Evolutionary conservation across 2,329 filamentous ascomycete genomes (phyloP), one percentile per base, ranked within the genome.

Genomic region (Lasiodiplodia hormozganensis): DNA sequence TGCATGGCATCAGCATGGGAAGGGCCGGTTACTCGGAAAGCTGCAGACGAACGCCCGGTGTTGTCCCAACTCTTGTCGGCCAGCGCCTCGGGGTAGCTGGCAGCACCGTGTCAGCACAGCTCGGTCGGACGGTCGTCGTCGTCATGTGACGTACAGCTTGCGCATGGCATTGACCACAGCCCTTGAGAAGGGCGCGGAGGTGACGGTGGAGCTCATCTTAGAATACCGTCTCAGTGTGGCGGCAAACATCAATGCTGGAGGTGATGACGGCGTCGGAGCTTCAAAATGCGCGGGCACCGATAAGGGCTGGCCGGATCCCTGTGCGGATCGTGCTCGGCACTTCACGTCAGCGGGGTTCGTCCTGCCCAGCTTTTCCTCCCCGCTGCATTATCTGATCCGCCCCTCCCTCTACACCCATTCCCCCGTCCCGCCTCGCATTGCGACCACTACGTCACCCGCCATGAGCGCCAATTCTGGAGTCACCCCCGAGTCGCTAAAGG

Each of bases 51-150:
- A 88, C 87, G 79, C 67, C 96, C 96, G n/a, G 96, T 97, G 76
- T 99, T 99, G 79, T 99, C 96, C 87, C 94, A 99, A 72, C 91
- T 89, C 73, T 90, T 90, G 77, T 98, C 96, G 11, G 96, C 96
- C 52, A 97, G 85, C 70, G 89, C 89, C 77, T 96, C 93, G 0
- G 96, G 96, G 77, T 97, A 99, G 69, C 94, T 96, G 71, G 47
- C 68, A 67, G 11, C 52, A 49, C 8, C 14, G n/a, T 43, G 23
- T 69, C 23, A 69, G 60, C 52, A 40, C n/a, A 18, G 43, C n/a
- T 16, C 14, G 31, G 18, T 31, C 7, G 25, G 21, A 16, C 49
- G 28, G 21, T 11, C 23, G 62, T 38, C 31, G 18, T 52, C 3
- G n/a, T n/a, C 11, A 34, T 56, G 60, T n/a, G 64, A 83, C 90